These are phyloP conservation scores for Aspergillus sp. DNA, from an alignment of 2,329 filamentous ascomycete genomes.

Conservation along the genomic window DNA sequence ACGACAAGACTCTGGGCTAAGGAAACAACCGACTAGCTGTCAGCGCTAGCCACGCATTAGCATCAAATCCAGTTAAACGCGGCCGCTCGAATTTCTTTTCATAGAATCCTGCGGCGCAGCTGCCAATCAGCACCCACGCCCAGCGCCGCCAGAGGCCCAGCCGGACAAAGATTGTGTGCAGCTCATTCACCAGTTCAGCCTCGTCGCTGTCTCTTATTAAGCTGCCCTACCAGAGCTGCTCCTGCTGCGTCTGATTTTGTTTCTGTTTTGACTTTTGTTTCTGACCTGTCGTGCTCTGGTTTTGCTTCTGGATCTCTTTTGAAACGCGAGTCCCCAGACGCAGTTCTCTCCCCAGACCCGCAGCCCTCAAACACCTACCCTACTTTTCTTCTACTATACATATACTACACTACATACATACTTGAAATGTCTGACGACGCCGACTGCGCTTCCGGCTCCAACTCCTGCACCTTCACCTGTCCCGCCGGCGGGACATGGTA, in stretches of 20 bases:
- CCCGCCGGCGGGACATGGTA: constrained; percentile 24
- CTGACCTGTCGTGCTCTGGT: not conserved
- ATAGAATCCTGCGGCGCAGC: not conserved
- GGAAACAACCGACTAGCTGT: not conserved
- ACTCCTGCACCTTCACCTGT: constrained; percentile 17
- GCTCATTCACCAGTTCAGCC: not conserved
- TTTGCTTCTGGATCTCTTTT: not conserved
- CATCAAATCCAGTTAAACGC: not conserved
- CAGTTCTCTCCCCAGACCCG: too few relatives aligned
- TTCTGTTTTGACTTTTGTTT: too few relatives aligned
- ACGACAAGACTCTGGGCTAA: too few relatives aligned
- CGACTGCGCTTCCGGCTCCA: constrained; percentile 4
- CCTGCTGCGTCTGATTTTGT: too few relatives aligned
- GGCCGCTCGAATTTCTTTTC: not conserved
- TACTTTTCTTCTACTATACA: too few relatives aligned
- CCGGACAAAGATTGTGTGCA: too few relatives aligned
- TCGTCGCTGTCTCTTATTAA: not conserved
- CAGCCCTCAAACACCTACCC: too few relatives aligned
- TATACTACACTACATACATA: too few relatives aligned
- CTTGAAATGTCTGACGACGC: too few relatives aligned
- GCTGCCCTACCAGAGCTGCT: too few relatives aligned
- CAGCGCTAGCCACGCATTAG: not conserved
- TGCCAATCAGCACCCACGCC: not conserved
- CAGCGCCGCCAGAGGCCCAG: too few relatives aligned
- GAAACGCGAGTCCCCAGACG: not conserved